Percentiles rank a stretch among this genome's conserved stretches.
Conservation (phyloP, 768 basidiomycete species). For the Agrocybe pediades region DNA sequence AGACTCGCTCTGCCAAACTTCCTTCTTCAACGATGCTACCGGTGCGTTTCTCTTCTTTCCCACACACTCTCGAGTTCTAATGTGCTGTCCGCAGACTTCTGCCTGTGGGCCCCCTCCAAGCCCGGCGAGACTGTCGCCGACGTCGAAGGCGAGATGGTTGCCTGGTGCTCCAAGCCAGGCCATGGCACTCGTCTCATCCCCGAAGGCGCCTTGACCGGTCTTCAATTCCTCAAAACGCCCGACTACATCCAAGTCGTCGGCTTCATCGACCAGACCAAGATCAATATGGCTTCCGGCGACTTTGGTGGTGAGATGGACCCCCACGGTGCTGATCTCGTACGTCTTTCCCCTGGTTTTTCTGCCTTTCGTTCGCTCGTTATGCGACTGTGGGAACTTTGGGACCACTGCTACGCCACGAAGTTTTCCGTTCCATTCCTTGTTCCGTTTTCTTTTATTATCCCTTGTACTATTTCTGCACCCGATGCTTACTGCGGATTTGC, state of each 20-base stretch:
- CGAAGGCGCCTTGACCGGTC: conserved; percentile 58
- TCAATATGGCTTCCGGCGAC: conserved; percentile 60
- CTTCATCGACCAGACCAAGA: conserved; percentile 60
- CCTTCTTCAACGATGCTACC: conserved; percentile 53
- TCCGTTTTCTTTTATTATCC: too few species aligned
- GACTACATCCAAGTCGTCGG: conserved; percentile 69
- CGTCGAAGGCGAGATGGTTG: conserved; percentile 72
- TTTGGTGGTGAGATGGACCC: conserved; percentile 80
- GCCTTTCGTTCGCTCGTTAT: not conserved
- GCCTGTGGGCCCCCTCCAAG: conserved; percentile 60
- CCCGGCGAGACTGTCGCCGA: conserved; percentile 61
- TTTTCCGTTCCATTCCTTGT: too few species aligned
- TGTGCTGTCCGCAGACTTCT: conserved; percentile 54
- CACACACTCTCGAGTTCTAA: not conserved
- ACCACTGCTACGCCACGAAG: too few species aligned
- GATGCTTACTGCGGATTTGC: not conserved
- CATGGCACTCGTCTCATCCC: conserved; percentile 76
- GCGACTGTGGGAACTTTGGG: too few species aligned
- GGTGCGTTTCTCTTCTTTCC: conserved; percentile 25
- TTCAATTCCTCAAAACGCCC: conserved; percentile 65
- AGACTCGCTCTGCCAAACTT: conserved; percentile 64
- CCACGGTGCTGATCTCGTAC: conserved; percentile 63
- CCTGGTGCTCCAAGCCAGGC: conserved; percentile 75
- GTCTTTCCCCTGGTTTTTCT: conserved; percentile 7
- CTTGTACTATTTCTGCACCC: too few species aligned